These are phyloP conservation scores for Exophiala sp. DNA, from an alignment of 2,329 filamentous ascomycete genomes.

Conservation along the genomic window DNA sequence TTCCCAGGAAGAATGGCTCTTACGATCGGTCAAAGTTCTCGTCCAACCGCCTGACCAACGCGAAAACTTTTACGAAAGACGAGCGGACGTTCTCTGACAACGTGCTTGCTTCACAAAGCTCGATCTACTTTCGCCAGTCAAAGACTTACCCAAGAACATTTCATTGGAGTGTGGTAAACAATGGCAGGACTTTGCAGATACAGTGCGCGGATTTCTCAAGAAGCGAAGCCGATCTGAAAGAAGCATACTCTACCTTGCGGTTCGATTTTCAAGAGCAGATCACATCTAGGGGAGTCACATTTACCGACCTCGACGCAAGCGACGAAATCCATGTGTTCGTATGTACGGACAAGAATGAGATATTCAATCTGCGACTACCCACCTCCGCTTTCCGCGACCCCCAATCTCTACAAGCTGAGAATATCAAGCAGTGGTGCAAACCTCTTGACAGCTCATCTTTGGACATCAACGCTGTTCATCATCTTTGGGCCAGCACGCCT, in stretches of 20 bases:
- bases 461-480: conserved; percentile 70
- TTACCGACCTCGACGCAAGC: conserved; percentile 74
- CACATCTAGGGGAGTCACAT: conserved; percentile 71
- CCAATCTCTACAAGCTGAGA: conserved; percentile 64
- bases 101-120: conserved; percentile 72
- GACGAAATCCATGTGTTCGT: conserved; percentile 77
- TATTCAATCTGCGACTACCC: conserved; percentile 80
- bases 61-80: conserved; percentile 11
- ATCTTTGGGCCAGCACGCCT: conserved; percentile 70
- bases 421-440: conserved; percentile 70
- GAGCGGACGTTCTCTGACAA: conserved; percentile 69
- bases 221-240: conserved; percentile 57
- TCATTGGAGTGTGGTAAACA: conserved; percentile 83
- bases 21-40: conserved; percentile 22
- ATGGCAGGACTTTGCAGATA: conserved; percentile 75
- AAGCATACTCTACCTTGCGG: conserved; percentile 72
- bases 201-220: conserved; percentile 77
- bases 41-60: conserved; percentile 6
- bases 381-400: conserved; percentile 72
- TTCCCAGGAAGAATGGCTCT: conserved; percentile 24
- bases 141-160: conserved; percentile 77
- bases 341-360: conserved; percentile 70
- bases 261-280: conserved; percentile 74
- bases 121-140: conserved; percentile 77
- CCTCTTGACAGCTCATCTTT: conserved; percentile 63